Percentiles rank a stretch among this genome's conserved stretches.
phyloP scores from a whole-genome alignment of 2,329 filamentous ascomycete species.

The Aspergillus hiratsukae region DNA sequence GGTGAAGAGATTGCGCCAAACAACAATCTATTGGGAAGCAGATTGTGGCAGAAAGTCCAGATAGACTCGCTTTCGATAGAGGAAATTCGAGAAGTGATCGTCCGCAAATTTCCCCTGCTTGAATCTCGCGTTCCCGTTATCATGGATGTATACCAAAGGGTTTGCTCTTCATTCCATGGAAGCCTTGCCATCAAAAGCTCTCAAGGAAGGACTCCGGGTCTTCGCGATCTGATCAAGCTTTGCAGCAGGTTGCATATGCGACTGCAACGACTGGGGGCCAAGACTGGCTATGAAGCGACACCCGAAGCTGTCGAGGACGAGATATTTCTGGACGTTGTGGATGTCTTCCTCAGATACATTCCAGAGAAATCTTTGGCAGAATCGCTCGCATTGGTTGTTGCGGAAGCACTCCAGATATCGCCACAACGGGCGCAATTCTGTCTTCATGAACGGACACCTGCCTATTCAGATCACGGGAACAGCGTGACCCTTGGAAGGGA shows the following conservation, averaged over 20 bases:
- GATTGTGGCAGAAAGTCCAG: conserved; percentile 78
- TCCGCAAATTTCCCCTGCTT: conserved; percentile 66
- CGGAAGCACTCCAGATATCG: conserved; percentile 81
- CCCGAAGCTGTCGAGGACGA: conserved; percentile 69
- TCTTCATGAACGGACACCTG: conserved; percentile 66
- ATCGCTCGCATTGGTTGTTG: conserved; percentile 60
- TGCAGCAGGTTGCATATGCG: conserved; percentile 70
- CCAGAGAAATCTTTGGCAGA: conserved; percentile 59
- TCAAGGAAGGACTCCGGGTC: conserved; percentile 56
- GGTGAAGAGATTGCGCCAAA: conserved; percentile 69
- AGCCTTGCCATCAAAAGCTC: conserved; percentile 36
- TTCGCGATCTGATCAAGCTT: conserved; percentile 87
- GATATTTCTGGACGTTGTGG: conserved; percentile 89
- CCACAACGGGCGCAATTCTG: conserved; percentile 76
- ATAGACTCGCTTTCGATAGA: conserved; percentile 60
- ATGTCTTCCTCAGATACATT: conserved; percentile 83
- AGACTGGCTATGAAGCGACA: conserved; percentile 64
- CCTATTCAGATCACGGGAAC: conserved; percentile 58
- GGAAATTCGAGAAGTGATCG: conserved; percentile 72
- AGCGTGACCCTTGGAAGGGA: conserved; percentile 64
- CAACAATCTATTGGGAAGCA: conserved; percentile 68
- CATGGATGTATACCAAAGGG: conserved; percentile 52
- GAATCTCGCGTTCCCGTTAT: conserved; percentile 52
- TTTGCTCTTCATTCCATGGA: conserved; percentile 36
- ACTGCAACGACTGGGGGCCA: conserved; percentile 55